These are phyloP conservation scores for Monosporascus sp. DNA, from an alignment of 2,329 filamentous ascomycete species.

Conservation along the genomic window DNA sequence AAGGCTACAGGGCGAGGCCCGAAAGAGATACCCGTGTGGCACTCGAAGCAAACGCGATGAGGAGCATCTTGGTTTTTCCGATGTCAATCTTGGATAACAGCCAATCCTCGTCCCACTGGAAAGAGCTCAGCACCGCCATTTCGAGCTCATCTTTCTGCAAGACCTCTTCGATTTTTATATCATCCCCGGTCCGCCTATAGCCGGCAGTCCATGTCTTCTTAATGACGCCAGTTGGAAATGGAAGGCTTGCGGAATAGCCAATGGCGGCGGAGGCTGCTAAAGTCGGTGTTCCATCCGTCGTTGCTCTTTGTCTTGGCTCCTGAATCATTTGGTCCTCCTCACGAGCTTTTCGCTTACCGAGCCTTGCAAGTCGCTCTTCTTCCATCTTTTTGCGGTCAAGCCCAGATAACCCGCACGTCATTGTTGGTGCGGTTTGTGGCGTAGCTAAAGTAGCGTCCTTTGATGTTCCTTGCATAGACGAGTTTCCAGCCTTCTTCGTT, in stretches of 20 bases:
- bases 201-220: slow-evolving; percentile 76
- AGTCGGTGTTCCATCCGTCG: slow-evolving; percentile 6
- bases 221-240: slow-evolving; percentile 57
- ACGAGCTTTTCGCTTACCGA: slow-evolving; percentile 52
- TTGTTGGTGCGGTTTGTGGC: slow-evolving; percentile 5
- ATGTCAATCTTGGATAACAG: slow-evolving; percentile 65
- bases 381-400: slow-evolving; percentile 83
- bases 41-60: slow-evolving; percentile 51
- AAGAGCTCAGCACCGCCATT: slow-evolving; percentile 79
- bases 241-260: slow-evolving; percentile 19
- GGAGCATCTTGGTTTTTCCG: slow-evolving; percentile 53
- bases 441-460: background rate
- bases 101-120: slow-evolving; percentile 81
- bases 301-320: slow-evolving; percentile 11
- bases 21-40: slow-evolving; percentile 43
- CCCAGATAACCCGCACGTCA: slow-evolving; percentile 24
- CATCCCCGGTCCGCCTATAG: slow-evolving; percentile 55
- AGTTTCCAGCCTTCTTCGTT: slow-evolving; percentile 10
- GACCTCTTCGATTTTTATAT: slow-evolving; percentile 85
- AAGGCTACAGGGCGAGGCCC: background rate
- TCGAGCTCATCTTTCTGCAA: slow-evolving; percentile 67
- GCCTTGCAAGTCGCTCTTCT: slow-evolving; percentile 68
- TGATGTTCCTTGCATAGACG: background rate
- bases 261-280: background rate
- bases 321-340: slow-evolving; percentile 13